phyloP scores from a whole-genome alignment of 352 stramenopile genomes.

The Pythium folliculosum region DNA sequence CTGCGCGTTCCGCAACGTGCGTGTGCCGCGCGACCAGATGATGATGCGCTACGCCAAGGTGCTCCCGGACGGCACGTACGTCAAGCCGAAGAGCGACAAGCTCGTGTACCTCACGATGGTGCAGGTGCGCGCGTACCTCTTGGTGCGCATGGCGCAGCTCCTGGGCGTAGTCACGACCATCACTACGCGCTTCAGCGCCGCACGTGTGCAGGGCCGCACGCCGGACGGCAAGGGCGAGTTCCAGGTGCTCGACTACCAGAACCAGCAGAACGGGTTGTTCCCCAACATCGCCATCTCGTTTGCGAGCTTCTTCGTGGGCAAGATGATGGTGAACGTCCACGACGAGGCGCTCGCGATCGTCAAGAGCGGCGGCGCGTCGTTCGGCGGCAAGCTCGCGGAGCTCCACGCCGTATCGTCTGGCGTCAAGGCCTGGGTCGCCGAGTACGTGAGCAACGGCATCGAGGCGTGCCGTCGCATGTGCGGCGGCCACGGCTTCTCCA shows the following conservation, averaged over 20 bases:
- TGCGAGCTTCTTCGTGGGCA: conserved; percentile 39
- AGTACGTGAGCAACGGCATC: conserved; percentile 45
- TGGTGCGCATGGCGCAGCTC: conserved; percentile 2
- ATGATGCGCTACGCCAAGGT: conserved; percentile 57
- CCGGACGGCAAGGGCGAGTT: conserved; percentile 46
- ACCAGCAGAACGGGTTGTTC: conserved; percentile 53
- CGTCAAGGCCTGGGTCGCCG: conserved; percentile 52
- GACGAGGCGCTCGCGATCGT: conserved; percentile 38
- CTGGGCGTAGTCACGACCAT: conserved; percentile 42
- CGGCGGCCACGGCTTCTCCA: conserved; percentile 28
- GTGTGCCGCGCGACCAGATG: conserved; percentile 76
- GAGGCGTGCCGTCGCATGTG: conserved; percentile 51
- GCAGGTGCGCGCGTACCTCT: conserved; percentile 36
- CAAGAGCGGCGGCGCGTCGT: conserved; percentile 36
- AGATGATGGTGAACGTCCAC: conserved; percentile 34
- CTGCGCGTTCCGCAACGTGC: conserved; percentile 81
- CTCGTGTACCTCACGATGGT: conserved; percentile 68
- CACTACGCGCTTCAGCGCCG: conserved; percentile 53
- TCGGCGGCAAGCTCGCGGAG: conserved; percentile 44
- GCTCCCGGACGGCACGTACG: conserved; percentile 53
- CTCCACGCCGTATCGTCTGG: conserved; percentile 59
- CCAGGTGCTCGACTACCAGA: conserved; percentile 63
- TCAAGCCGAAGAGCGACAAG: conserved; percentile 66
- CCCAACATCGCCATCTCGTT: conserved; percentile 50
- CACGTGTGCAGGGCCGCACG: conserved; percentile 45